Evolutionary conservation across 768 basidiomycete species (phyloP), one percentile per base, ranked within the genome.

Genomic region (Lanmaoa rubissima): DNA sequence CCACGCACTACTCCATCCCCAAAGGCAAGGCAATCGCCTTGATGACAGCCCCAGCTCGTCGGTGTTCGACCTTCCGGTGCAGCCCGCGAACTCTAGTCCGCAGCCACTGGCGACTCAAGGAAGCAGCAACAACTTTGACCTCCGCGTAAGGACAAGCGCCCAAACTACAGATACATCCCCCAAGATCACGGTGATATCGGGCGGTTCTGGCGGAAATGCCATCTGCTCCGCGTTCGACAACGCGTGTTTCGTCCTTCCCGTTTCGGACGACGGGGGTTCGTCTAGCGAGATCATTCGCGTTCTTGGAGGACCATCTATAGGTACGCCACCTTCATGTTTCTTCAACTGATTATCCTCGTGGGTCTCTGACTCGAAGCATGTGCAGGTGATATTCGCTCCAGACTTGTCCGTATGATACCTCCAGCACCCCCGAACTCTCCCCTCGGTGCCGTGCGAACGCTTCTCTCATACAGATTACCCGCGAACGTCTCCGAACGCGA

Each of bases 241-340:
- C 58, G 86, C 90, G 24, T 87, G 84, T 65, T 93, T 94, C 66
- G 86, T 94, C 26, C 78, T 98, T 35, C 95, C 95, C 6, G 92
- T 98, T 34, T 95, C 93, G 7, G 95, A 98, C 68, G 94, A 98
- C 69, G 95, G 95, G 1, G 95, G 95, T 43, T 94, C 92, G 4
- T 96, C 94, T 3, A 91, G 90, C 61, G 94, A 97, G 77, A 96
- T 96, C 51, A 91, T 94, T 50, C 85, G 94, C 48, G 92, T 94
- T 24, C 78, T 98, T 51, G 90, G 89, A 17, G 91, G 91, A 3
- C 90, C 91, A 21, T 92, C 91, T 35, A 83, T 94, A 65, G 90
- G 91, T 89, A 64, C 55, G 66, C 59, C 57, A 48, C 41, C 24
- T 36, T 53, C 19, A 19, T 48, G 35, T 51, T 57, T 61, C 58